phyloP scores from a whole-genome alignment of 768 basidiomycete genomes.

The Phlegmacium glaucopus region DNA sequence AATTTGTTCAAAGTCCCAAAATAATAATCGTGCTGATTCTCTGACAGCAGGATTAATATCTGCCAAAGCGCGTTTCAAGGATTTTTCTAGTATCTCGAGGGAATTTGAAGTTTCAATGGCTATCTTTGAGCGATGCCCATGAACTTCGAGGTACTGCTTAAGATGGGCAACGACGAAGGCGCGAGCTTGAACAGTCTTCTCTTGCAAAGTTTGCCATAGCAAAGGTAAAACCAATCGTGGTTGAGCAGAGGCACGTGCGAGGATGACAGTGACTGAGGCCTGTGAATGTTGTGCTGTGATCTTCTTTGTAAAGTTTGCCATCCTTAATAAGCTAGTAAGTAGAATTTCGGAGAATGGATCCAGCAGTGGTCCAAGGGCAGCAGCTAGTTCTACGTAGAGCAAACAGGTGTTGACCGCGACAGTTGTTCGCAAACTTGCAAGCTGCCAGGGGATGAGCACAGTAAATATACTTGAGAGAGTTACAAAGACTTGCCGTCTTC shows the following conservation, averaged over 20 bases:
- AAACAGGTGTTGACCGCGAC: constrained; percentile 76
- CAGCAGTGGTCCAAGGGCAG: constrained; percentile 58
- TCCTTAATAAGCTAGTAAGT: constrained; percentile 72
- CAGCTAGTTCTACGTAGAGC: constrained; percentile 73
- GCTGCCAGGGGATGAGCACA: constrained; percentile 38
- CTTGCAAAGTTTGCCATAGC: constrained; percentile 65
- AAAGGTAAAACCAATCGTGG: constrained; percentile 68
- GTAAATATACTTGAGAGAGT: background rate
- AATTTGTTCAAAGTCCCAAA: constrained; percentile 75
- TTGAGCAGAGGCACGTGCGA: constrained; percentile 66
- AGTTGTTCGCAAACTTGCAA: constrained; percentile 88
- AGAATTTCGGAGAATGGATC: constrained; percentile 81
- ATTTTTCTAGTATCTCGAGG: constrained; percentile 70
- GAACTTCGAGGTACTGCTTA: constrained; percentile 69
- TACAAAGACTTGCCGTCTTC: constrained; percentile 64
- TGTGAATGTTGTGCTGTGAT: constrained; percentile 87
- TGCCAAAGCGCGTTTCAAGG: constrained; percentile 64
- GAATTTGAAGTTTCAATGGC: constrained; percentile 68
- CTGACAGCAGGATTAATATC: constrained; percentile 82
- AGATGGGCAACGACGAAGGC: constrained; percentile 66
- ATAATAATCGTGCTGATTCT: constrained; percentile 66
- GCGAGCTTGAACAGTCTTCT: constrained; percentile 80
- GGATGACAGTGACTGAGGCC: constrained; percentile 59
- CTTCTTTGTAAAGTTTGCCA: constrained; percentile 93
- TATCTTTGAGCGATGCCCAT: constrained; percentile 60